Evolutionary conservation across 345 rosid genomes (phyloP), one percentile per base, ranked within the genome.

Genomic region (Eutrema yunnanense): DNA sequence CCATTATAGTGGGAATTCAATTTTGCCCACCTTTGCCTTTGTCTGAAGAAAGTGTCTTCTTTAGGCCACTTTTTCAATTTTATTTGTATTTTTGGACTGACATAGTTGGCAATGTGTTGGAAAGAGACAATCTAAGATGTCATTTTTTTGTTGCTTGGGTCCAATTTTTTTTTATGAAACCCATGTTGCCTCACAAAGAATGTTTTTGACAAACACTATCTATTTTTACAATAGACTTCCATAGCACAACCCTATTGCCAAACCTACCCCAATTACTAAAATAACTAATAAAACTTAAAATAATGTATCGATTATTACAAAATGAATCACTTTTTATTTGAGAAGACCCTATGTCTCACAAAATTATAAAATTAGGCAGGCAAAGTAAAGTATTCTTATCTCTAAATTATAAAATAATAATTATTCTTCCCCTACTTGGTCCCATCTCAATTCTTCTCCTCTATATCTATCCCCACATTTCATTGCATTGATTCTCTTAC

Each of bases 361-460:
- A 42, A 58, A 50, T 19, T 8, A 56, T 2, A 49, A 49, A 29
- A 34, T 30, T 84, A 75, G 58, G 72, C 87, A 81, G 74, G 86
- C 65, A 80, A 87, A 83, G 88, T 68, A 84, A 84, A 76, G 86
- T 82, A 85, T 81, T 80, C 75, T 43, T 49, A 67, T 70, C 76
- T 41, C 75, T 51, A 68, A 42, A 68, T 61, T 52, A 52, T 52
- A 68, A 60, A 68, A 9, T 53, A 36, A 41, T 42, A 37, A 44
- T 67, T 34, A 67, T 48, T 69, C 40, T 29, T 46, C 60, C n/a
- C 36, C 74, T 57, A 51, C 64, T 74, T 67, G 71, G 65, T 33
- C 61, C 56, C 60, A 66, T 70, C 37, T 50, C 33, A 43, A 22
- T 29, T 40, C 59, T n/a, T 63, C 53, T 56, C 46, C 59, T 55